Evolutionary conservation across 169 alveolate species (phyloP).

Genomic region (Cyclospora cayetanensis): DNA sequence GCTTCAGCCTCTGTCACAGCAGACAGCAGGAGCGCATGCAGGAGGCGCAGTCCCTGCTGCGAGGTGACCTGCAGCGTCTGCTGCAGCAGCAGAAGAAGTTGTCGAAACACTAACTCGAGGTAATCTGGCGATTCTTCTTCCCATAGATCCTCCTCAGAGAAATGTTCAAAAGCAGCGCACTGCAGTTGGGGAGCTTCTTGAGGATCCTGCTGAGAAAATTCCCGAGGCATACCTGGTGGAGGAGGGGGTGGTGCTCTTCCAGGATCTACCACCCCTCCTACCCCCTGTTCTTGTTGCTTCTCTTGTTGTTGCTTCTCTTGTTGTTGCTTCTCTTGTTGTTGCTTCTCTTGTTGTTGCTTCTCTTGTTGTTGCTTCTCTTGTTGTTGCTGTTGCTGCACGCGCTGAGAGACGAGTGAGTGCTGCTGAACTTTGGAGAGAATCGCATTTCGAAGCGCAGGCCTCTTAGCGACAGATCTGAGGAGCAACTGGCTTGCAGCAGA

Average conservation of each 20-base stretch:
- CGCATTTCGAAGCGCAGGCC: conserved; percentile 38
- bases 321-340: not conserved
- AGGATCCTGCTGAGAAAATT: conserved; percentile 34
- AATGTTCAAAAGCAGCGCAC: not conserved
- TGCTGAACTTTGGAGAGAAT: conserved; percentile 16
- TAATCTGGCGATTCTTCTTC: not conserved
- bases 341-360: conserved; percentile 37
- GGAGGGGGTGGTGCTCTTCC: not conserved
- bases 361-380: conserved; percentile 5
- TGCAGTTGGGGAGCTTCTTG: not conserved
- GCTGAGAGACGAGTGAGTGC: not conserved
- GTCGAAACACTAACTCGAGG: not conserved
- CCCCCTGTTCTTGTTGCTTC: not conserved
- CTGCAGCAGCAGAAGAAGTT: conserved; percentile 58
- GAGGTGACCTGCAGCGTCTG: conserved; percentile 29
- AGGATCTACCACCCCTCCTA: no score
- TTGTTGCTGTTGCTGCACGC: conserved; percentile 44
- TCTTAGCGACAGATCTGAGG: conserved; percentile 14
- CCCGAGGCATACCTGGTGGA: conserved; percentile 4
- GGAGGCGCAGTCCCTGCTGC: conserved; percentile 39
- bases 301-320: conserved; percentile 13
- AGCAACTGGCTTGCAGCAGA: conserved; percentile 50
- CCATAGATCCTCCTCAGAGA: not conserved
- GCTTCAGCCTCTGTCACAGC: not conserved
- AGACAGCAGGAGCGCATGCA: conserved; percentile 43